Base-by-base conservation (phyloP, 768 basidiomycete species). In the Hericium rajendrae region DNA sequence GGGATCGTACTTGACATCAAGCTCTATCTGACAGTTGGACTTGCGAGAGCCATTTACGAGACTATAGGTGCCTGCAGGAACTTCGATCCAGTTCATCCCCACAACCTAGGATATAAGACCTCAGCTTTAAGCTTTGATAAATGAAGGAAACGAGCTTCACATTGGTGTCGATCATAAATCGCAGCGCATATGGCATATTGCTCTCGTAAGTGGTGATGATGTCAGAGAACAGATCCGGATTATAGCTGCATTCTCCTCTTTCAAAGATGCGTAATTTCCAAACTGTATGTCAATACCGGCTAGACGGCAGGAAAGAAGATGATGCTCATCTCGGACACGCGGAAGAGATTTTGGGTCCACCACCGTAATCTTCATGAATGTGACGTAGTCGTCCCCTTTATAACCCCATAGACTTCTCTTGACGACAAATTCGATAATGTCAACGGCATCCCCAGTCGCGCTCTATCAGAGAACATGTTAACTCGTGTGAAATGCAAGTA, bases 11-110 rank as follows among this genome's bases (percentile, higher is more conserved):
- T 78, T 79, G 62, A 92, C 78, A 28, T 73, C 80, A 49, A 98
- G 71, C 69, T 99, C 95, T 15, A 97, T 79, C 68, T 99, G 97
- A 69, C 93, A 97, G 51, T 79, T 78, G 1, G 94, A 94, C 51
- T 78, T 78, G 66, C 77, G 73, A 46, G 75, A 74, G 11, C 71
- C 75, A 2, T 78, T 67, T n/a, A 84, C 57, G 18, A 94, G 67
- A 12, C 75, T 74, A 66, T 97, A 99, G 62, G 83, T 83, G 2
- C 90, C 90, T 3, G 87, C 83, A 4, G 88, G 88, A 9, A 97
- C 75, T 71, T 98, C 93, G 54, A 99, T 87, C 95, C 97, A 99
- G 68, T 97, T 98, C 97, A 99, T 98, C 9, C 97, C 97, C 51
- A 94, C 86, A 32, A 99, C 85, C 91, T 94, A 60, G 1, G 22